Evolutionary conservation across 306 rosid genomes (phyloP), one percentile per base, ranked within the genome.

Genomic region (Casuarina cunninghamiana): DNA sequence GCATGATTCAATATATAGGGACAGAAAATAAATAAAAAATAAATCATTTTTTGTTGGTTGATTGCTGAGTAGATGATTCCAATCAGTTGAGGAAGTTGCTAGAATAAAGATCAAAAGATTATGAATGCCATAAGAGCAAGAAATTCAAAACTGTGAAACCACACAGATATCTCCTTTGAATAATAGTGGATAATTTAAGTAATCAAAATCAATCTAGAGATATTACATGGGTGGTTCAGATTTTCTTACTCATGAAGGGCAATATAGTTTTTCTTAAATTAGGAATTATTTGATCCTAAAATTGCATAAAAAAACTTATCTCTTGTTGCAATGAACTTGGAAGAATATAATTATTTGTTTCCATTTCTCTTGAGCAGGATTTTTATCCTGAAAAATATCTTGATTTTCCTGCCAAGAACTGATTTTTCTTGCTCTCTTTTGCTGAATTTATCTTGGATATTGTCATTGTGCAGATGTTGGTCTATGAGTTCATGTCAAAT

Each of bases 401-500:
- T 54, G n/a, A 63, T 42, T 3, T 6, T 45, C 69, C 70, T 50
- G 5, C 43, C 17, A 37, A 60, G 72, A 5, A 45, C 61, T 37
- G 17, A 46, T 53, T 62, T 62, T 49, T 76, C 26, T 61, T 72
- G 73, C 73, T 53, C 75, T 82, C 32, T 66, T 15, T 80, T 78
- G 57, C 67, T 72, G n/a, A 48, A 57, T 51, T 77, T 73, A 48
- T 35, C 9, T 75, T 65, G 84, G 26, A 75, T 26, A 71, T 75
- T 66, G 72, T 76, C 84, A 58, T 84, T 72, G 17, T 87, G 94
- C 96, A 96, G 99, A 96, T 96, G 98, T 82, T 96, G 86, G 90
- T 89, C 53, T 96, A 96, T 83, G 98, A 96, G 83, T 96, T 86
- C 71, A 93, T 96, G 98, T 38, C 96, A 16, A 90, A 90, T 80